Evolutionary conservation across 805 yeast genomes (phyloP), one percentile per base, ranked within the genome.

Genomic region (Candida tibetensis): DNA sequence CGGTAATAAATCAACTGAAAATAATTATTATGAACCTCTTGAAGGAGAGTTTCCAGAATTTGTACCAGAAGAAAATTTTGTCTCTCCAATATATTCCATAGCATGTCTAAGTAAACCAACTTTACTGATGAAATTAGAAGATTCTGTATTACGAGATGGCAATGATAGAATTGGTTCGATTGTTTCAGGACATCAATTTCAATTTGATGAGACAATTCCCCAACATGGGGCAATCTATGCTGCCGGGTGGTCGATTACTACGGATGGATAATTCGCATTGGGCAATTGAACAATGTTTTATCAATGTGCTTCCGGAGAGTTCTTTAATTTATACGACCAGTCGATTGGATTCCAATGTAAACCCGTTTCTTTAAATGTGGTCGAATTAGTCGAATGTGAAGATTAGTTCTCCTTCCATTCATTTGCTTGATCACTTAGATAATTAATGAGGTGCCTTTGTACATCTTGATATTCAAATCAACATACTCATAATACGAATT

Each of bases 191-290:
- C 58, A 57, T 30, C 71, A 66, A 43, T 65, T 66, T 42, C 72
- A 64, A 41, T 66, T 66, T 39, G 72, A 67, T 42, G 71, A 69
- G 1, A 69, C 71, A 5, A 52, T 60, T 7, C 71, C 71, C 13
- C 71, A 65, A 41, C 49, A 55, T 41, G 71, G 69, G 13, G 47
- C 69, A 10, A 40, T 64, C 12, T 65, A 59, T 34, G 67, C 69
- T 19, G 60, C 64, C 18, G 69, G 69, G 2, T 67, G 72, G 72
- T 58, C 61, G 27, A 54, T 66, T 17, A 59, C 66, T 3, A 31
- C 37, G 1, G 34, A 52, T 5, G 71, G 71, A 7, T 53, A 55
- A 43, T 55, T 67, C 42, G 57, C 61, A 2, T 49, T 64, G 33
- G 71, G 71, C 13, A 37, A 52, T 31, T 45, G 53, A 4, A 52